Evolutionary conservation across 2,329 filamentous ascomycete species (phyloP).

Genomic region (Mollisia scopiformis): DNA sequence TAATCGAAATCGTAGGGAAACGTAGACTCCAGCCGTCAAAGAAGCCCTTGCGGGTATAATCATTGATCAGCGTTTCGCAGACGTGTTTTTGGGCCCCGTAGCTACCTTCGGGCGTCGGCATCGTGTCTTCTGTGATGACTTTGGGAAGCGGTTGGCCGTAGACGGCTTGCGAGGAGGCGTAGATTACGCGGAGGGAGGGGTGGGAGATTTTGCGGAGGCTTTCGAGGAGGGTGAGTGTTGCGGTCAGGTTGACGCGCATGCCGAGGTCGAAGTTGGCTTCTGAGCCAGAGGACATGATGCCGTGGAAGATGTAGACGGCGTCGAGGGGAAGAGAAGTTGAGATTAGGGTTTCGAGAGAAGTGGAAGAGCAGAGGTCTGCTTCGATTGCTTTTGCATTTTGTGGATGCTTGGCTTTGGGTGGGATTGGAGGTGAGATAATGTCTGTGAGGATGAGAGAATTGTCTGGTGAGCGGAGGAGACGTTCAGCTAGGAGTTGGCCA

Average conservation of each 20-base stretch:
- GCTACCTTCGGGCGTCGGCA: slow-evolving; percentile 56
- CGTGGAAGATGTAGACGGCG: slow-evolving; percentile 61
- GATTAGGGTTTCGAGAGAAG: slow-evolving; percentile 37
- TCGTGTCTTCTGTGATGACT: slow-evolving; percentile 47
- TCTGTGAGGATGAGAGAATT: slow-evolving; percentile 57
- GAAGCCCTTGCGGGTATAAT: slow-evolving; percentile 57
- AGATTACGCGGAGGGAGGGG: slow-evolving; percentile 57
- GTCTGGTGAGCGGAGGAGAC: slow-evolving; percentile 53
- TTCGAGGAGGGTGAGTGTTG: slow-evolving; percentile 56
- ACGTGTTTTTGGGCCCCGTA: slow-evolving; percentile 67
- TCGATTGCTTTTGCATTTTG: slow-evolving; percentile 33
- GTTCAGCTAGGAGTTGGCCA: slow-evolving; percentile 60
- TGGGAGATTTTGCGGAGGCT: slow-evolving; percentile 42
- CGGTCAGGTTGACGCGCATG: slow-evolving; percentile 61
- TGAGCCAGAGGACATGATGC: slow-evolving; percentile 65
- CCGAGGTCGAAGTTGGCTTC: slow-evolving; percentile 60
- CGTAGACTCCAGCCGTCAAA: slow-evolving; percentile 60
- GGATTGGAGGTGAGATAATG: slow-evolving; percentile 54
- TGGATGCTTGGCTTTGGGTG: slow-evolving; percentile 39
- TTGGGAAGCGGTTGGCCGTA: slow-evolving; percentile 56
- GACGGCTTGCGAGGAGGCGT: slow-evolving; percentile 61
- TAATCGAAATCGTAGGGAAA: slow-evolving; percentile 62
- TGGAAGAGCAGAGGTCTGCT: slow-evolving; percentile 39
- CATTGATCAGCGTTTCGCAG: slow-evolving; percentile 60
- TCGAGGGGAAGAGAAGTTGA: slow-evolving; percentile 38